Conservation (phyloP, 1,284 basidiomycete genomes). For the Tylopilus sp. region DNA sequence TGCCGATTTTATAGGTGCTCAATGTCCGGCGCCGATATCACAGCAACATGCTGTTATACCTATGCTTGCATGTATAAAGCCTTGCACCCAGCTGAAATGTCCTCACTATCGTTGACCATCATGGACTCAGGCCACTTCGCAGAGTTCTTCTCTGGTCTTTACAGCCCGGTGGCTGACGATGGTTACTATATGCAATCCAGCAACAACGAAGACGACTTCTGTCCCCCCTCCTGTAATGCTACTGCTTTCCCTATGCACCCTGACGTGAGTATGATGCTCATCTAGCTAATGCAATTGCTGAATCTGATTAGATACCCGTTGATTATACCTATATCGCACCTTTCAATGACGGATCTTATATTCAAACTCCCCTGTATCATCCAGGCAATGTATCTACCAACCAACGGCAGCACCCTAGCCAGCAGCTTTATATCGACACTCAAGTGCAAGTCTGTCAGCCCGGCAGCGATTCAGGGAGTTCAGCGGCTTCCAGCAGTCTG, state of each 20-base stretch:
- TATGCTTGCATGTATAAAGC: constrained; percentile 27
- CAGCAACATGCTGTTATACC: constrained; percentile 42
- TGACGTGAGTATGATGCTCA: constrained; percentile 25
- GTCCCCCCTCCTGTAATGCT: background rate
- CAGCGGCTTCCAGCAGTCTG: constrained; percentile 31
- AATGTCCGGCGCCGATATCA: constrained; percentile 14
- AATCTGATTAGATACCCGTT: constrained; percentile 19
- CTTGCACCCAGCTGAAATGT: background rate
- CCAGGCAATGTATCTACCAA: background rate
- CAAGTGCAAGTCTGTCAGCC: constrained; percentile 12
- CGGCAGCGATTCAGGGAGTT: constrained; percentile 27
- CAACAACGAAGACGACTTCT: constrained; percentile 5
- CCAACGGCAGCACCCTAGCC: constrained; percentile 18
- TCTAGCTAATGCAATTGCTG: constrained; percentile 3
- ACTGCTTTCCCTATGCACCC: background rate
- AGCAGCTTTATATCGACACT: constrained; percentile 33
- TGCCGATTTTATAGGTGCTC: constrained; percentile 4
- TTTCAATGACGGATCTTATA: constrained; percentile 1
- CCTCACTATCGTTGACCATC: constrained; percentile 8
- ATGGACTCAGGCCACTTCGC: constrained; percentile 27
- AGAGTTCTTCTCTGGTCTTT: constrained; percentile 17
- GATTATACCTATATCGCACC: background rate
- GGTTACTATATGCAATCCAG: background rate
- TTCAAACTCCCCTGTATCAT: background rate
- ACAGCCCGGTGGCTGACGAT: background rate